Base-by-base conservation (phyloP, 805 yeast genomes). In the Ogataea polymorpha region DNA sequence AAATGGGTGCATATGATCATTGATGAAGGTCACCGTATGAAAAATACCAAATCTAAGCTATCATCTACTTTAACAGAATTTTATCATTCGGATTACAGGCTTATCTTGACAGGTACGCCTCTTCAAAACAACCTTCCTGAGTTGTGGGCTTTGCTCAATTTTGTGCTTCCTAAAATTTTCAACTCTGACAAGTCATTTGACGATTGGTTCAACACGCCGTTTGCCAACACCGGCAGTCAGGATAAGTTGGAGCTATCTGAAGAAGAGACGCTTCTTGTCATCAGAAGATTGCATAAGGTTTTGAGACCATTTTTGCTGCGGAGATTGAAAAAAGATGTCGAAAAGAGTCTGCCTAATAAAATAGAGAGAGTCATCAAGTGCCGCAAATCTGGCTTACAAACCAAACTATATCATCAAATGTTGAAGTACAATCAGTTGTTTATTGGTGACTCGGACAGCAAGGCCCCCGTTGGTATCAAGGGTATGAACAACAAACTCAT, bases 21-120 rank as follows among this genome's bases (percentile, higher is more conserved):
- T 50, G 95, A 86, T 70, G 95, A 86, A 71, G 95, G 95, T 62
- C 95, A 86, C 63, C 72, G 95, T 66, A 82, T 86, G 89, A 86
- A 86, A 59, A 86, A 86, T 57, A 71, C 89, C 2, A 76, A 77
- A 42, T 83, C 91, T 3, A 86, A 85, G 56, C 66, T 86, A 41
- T 82, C 91, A 0, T 69, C 69, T 40, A 85, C 93, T 0, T 76
- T 86, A 51, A 78, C 82, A 25, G 78, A 74, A 41, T 83, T 78
- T 54, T 86, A 86, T 54, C 81, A 75, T 49, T 82, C 93, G 1
- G 81, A 82, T 58, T 79, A 86, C 58, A 72, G 95, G 65, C 72
- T 86, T 55, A 86, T 86, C 63, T 75, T 86, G 56, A 86, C 95
- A 1, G 95, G 95, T 74, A 86, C 95, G 2, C 95, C 95, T 15